Evolutionary conservation across 257 asterid genomes (phyloP).

Genomic region (Rehmannia glutinosa): DNA sequence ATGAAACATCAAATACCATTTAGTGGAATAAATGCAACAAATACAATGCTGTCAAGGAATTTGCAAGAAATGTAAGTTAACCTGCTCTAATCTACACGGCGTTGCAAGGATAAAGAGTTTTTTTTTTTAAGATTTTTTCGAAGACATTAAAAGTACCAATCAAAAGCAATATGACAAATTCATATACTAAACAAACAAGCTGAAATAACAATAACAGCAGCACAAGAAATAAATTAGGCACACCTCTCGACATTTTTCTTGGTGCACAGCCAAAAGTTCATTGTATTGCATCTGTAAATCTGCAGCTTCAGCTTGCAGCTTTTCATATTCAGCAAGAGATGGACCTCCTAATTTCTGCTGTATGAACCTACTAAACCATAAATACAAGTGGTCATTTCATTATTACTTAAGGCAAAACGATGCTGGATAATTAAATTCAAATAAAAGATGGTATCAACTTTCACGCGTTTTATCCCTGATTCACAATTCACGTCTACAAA

Average conservation of each 20-base stretch:
- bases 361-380: constrained; percentile 54
- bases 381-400: background rate
- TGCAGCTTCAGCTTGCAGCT: constrained; percentile 68
- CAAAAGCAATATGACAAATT: background rate
- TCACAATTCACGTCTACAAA: background rate
- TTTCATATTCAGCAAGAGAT: constrained; percentile 68
- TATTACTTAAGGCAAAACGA: background rate
- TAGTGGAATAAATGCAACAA: background rate
- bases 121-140: too few relatives aligned
- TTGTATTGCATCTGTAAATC: constrained; percentile 55
- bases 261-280: constrained; percentile 62
- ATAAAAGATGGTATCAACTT: background rate
- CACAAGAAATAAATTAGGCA: background rate
- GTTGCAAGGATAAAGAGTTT: too few relatives aligned
- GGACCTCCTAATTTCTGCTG: constrained; percentile 96
- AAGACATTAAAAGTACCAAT: background rate
- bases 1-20: too few relatives aligned
- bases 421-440: background rate
- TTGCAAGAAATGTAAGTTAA: background rate
- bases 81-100: background rate
- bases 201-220: background rate
- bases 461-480: background rate
- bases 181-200: background rate
- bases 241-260: constrained; percentile 80
- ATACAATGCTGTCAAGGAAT: background rate